These are phyloP conservation scores for Rhizopus microsporus DNA, from an alignment of 371 early-diverging fungal species.

Conservation along the genomic window DNA sequence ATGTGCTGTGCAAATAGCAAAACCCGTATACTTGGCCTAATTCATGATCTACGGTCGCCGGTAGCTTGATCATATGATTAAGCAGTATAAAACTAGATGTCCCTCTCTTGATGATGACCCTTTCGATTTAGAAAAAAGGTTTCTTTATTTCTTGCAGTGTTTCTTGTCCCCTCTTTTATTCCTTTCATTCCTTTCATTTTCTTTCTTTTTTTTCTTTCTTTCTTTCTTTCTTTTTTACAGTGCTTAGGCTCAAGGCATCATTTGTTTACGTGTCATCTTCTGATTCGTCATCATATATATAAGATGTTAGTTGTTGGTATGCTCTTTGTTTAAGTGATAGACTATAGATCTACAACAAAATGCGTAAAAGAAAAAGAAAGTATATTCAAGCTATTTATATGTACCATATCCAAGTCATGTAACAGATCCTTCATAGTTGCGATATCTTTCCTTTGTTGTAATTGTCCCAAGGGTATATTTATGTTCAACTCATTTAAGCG, in stretches of 20 bases:
- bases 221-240: no score
- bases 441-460: neutral
- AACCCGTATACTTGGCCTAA: slow-evolving; percentile 36
- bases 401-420: slow-evolving; percentile 8
- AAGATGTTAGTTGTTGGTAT: slow-evolving; percentile 13
- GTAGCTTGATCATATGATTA: slow-evolving; percentile 10
- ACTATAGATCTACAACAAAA: neutral
- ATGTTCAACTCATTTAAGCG: slow-evolving; percentile 5
- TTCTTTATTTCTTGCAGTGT: no score
- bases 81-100: no score
- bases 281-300: slow-evolving; percentile 4
- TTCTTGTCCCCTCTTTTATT: no score
- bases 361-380: neutral
- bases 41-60: slow-evolving; percentile 44
- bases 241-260: no score
- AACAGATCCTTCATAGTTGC: neutral
- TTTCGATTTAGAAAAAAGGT: no score
- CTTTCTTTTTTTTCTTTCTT: no score
- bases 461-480: neutral
- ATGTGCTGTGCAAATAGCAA: no score
- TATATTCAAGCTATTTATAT: neutral
- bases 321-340: slow-evolving; percentile 11
- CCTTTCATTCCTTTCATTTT: no score
- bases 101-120: no score
- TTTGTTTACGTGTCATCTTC: neutral